Conservation (phyloP, 331 rosid species). For the Erythrophleum ivorense region DNA sequence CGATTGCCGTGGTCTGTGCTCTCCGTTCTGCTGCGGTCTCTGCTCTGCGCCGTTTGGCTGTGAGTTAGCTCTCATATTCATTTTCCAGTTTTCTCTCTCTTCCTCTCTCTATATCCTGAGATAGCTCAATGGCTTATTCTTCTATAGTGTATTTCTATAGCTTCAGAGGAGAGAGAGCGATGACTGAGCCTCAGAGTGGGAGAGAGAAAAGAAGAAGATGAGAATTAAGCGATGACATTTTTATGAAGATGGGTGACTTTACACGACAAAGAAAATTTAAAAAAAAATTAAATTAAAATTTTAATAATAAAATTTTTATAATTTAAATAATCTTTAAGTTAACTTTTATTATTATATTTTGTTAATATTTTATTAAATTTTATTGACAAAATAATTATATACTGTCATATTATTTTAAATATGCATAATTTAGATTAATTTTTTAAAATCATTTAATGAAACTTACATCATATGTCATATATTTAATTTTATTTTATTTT, state of each 20-base stretch:
- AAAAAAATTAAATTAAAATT: not conserved
- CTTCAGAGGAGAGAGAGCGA: conserved; percentile 26
- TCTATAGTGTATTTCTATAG: conserved; percentile 29
- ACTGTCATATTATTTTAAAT: too few relatives aligned
- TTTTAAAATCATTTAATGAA: too few relatives aligned
- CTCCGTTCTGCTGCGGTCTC: conserved; percentile 42
- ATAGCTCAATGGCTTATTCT: not conserved
- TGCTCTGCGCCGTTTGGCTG: not conserved
- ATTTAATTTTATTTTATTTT: too few relatives aligned
- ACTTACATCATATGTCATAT: too few relatives aligned
- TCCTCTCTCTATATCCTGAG: not conserved
- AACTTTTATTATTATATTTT: too few relatives aligned
- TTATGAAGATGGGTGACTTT: not conserved
- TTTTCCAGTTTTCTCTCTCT: conserved; percentile 16
- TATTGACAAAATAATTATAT: too few relatives aligned
- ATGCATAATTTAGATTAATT: too few relatives aligned
- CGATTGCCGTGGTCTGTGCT: conserved; percentile 35
- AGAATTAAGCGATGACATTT: not conserved
- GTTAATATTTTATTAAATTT: not conserved
- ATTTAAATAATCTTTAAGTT: too few relatives aligned
- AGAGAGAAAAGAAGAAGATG: not conserved
- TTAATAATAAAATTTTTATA: not conserved
- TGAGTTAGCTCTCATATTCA: conserved; percentile 50
- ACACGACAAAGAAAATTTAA: not conserved
- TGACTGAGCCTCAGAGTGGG: not conserved